Base-by-base conservation (phyloP, 1,139 yeast species). In the Hansenula sp. region DNA sequence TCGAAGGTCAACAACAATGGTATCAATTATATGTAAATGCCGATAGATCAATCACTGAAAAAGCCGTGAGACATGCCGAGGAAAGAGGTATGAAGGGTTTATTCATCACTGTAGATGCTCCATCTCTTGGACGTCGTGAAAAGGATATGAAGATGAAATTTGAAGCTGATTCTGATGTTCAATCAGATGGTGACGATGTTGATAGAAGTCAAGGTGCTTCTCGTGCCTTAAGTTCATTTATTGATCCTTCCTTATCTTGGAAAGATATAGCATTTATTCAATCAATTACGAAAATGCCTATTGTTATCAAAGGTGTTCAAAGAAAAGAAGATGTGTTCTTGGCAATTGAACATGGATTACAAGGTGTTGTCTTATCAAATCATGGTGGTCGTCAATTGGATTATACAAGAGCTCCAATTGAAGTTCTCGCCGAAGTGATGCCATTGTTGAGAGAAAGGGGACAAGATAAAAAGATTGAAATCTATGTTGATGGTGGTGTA, bases 61-160 rank as follows among this genome's bases (percentile, higher is more conserved):
- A 71, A 40, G 84, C 79, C 48, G 74, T 82, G 9, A 58, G 76
- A 44, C 68, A 65, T 51, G 83, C 42, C 17, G 78, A 78, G 8
- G 77, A 79, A 49, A 59, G 74, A 47, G 83, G 83, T 0, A 72
- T 79, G 40, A 78, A 76, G 36, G 87, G 86, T 9, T 72, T 79
- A 41, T 76, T 81, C 13, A 64, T 81, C 40, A 79, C 85, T 0
- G 97, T 90, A 4, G 98, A 91, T 68, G 96, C 97, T 0, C 97
- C 97, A 4, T 89, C 88, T 52, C 73, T 90, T 46, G 98, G 98
- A n/a, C 79, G 95, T 53, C 79, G 98, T 55, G 97, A 91, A 25
- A 80, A 79, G 55, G 86, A 81, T 53, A 86, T 86, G 49, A 86
- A 85, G 37, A 65, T 85, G 51, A 86, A 81, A 58, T 70, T 81